Percentiles rank a stretch among this genome's conserved stretches.
phyloP scores from a whole-genome alignment of 148 eudicot species.

The Rhododendron mucronatum region DNA sequence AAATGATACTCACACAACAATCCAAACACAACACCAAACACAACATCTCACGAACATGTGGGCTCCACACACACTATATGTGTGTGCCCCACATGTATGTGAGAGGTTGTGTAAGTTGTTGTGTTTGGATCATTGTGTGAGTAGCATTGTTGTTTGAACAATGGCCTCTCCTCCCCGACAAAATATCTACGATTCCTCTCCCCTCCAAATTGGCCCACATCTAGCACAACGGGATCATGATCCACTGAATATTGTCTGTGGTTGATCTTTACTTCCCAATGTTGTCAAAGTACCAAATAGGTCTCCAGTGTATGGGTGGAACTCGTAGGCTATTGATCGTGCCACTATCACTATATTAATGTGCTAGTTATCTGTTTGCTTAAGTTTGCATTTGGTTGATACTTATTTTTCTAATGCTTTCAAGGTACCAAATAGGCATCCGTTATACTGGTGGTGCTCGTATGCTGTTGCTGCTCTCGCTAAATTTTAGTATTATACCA shows the following conservation, averaged over 20 bases:
- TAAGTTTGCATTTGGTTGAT: neutral
- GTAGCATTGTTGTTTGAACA: neutral
- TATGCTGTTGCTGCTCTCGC: conserved; percentile 76
- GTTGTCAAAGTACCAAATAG: conserved; percentile 78
- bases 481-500: conserved; percentile 80
- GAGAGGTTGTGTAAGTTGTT: too few relatives aligned
- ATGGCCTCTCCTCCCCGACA: neutral
- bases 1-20: too few relatives aligned
- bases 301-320: conserved; percentile 91
- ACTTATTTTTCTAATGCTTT: conserved; percentile 8
- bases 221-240: neutral
- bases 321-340: conserved; percentile 81
- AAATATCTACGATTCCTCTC: neutral
- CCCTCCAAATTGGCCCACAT: neutral
- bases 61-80: too few relatives aligned
- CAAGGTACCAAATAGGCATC: conserved; percentile 95
- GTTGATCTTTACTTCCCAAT: neutral
- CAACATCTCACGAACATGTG: too few relatives aligned
- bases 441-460: conserved; percentile 99
- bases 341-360: conserved; percentile 57
- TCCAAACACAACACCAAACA: too few relatives aligned
- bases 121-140: too few relatives aligned
- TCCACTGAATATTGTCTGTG: neutral
- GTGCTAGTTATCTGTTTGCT: neutral
- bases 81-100: too few relatives aligned